Evolutionary conservation across 1,139 yeast species (phyloP), one percentile per base, ranked within the genome.

Genomic region (Kurtzmaniella natalensis): DNA sequence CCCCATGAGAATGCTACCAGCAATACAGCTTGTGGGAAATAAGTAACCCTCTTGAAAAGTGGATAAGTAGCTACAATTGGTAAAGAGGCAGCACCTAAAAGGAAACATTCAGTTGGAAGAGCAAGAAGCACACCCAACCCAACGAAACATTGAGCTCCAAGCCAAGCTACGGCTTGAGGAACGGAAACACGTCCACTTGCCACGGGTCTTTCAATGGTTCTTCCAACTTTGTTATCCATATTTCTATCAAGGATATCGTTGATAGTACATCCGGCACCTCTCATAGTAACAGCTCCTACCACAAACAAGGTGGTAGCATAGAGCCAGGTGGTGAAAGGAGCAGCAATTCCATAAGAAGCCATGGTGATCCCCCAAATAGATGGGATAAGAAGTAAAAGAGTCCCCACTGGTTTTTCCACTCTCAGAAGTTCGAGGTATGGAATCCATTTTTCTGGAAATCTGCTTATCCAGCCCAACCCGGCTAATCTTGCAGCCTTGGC

Each of bases 211-310:
- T 80, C 87, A 37, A 80, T 73, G 0, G 98, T 89, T 45, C 99
- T 72, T 7, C 83, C 81, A 3, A 94, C 98, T 53, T 87, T 76
- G 42, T 73, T 71, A 50, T 94, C 99, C 36, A 89, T 65, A 41
- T 89, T 70, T 37, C 89, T 67, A 53, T 94, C 99, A 53, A 81
- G 65, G 35, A 89, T 66, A 56, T 94, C 99, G 51, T 94, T 94
- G 37, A 94, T 81, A 1, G 95, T 89, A 55, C 99, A 94, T 0
- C 98, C 99, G 2, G 96, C 97, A 25, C 97, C 96, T 57, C 99
- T 75, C 96, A 94, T 92, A 11, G 89, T 70, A 26, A 89, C 52
- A 0, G 97, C 77, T 9, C 99, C 99, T 3, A 81, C 64, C 1
- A 92, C 78, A 51, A 89, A 92, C 18, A 89, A 62, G 0, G 70